Percentiles rank a stretch among this genome's conserved stretches.
These are phyloP conservation scores for Neonectria sp. DNA, from an alignment of 2,329 filamentous ascomycete genomes.

Conservation along the genomic window DNA sequence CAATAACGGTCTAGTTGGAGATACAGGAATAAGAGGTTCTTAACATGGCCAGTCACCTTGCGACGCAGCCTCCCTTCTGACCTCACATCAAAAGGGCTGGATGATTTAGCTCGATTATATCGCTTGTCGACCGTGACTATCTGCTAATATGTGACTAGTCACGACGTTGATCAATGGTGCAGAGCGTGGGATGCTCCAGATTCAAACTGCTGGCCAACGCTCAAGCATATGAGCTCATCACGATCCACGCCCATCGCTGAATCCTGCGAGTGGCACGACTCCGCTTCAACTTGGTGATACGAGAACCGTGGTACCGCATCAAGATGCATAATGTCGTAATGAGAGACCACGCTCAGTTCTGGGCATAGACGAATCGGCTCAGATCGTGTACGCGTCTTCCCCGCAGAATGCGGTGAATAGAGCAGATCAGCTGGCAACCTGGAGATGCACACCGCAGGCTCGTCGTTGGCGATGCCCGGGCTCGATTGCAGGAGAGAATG, in stretches of 20 bases:
- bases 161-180: not conserved
- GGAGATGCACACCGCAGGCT: not conserved
- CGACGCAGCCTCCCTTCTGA: not conserved
- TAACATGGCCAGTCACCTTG: not conserved
- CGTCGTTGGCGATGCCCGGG: not conserved
- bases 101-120: not conserved
- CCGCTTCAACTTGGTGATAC: not conserved
- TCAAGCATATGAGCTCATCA: not conserved
- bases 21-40: constrained; percentile 14
- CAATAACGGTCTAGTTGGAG: constrained; percentile 17
- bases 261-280: not conserved
- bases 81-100: not conserved
- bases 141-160: not conserved
- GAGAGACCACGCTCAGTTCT: not conserved
- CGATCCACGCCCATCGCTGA: not conserved
- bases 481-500: not conserved
- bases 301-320: not conserved
- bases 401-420: not conserved
- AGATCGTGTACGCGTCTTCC: not conserved
- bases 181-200: not conserved
- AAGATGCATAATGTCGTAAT: constrained; percentile 14
- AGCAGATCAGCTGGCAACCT: too few species aligned
- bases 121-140: not conserved
- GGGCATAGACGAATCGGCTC: not conserved
- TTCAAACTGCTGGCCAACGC: not conserved